A percentile compares a stretch with the other conserved stretches of the same genome.
Conservation (phyloP, 164 flowering plant species). For the Paratinospora sagittata region DNA sequence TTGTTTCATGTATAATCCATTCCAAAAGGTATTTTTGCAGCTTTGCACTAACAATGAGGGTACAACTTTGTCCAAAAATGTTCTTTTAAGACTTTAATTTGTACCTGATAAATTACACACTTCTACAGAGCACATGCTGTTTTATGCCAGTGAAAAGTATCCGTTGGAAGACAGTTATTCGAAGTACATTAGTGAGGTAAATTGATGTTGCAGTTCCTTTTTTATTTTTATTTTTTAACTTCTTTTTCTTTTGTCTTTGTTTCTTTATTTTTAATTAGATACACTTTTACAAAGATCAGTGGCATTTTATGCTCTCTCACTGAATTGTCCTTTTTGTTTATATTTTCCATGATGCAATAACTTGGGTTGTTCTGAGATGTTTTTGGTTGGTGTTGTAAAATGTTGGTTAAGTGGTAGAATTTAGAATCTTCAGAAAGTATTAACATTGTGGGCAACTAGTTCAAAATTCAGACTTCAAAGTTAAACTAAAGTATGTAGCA, state of each 20-base stretch:
- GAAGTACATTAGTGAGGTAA: conserved; percentile 89
- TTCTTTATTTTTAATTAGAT: not conserved
- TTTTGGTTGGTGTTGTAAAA: not conserved
- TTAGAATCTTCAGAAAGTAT: no score
- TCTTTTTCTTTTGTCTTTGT: not conserved
- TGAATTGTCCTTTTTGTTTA: not conserved
- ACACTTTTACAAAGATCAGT: not conserved
- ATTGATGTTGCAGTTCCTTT: not conserved
- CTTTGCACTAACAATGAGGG: not conserved
- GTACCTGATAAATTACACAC: conserved; percentile 1
- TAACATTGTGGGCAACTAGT: no score
- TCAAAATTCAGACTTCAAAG: no score
- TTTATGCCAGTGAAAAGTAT: conserved; percentile 96
- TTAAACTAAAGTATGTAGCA: no score
- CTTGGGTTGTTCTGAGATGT: not conserved
- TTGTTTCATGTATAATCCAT: not conserved
- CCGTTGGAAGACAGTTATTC: conserved; percentile 89
- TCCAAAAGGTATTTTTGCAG: not conserved
- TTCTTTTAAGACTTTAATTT: not conserved
- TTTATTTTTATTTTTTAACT: not conserved
- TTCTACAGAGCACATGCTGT: conserved; percentile 93
- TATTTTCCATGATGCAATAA: not conserved
- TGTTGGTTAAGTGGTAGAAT: not conserved
- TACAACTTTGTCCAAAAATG: not conserved
- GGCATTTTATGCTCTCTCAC: not conserved